These are phyloP conservation scores for Clavispora phyllophila DNA, from an alignment of 805 yeast genomes.

Conservation along the genomic window DNA sequence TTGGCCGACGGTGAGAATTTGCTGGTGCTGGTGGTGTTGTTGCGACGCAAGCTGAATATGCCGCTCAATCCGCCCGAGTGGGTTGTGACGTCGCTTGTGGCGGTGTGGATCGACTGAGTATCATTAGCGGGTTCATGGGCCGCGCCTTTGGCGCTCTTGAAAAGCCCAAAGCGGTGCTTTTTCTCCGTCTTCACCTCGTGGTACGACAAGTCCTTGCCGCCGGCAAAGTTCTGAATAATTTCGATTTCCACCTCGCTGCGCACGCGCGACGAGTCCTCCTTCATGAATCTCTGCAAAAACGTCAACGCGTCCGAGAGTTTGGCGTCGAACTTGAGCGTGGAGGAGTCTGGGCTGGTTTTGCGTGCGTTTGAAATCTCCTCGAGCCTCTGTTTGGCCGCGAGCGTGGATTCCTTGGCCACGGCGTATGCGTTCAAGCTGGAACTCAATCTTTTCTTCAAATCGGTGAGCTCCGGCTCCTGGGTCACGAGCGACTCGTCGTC, in stretches of 20 bases:
- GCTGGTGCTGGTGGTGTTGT: constrained; percentile 21
- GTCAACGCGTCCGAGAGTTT: constrained; percentile 48
- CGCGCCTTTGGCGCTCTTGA: constrained; percentile 21
- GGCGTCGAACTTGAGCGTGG: constrained; percentile 51
- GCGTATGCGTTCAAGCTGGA: constrained; percentile 33
- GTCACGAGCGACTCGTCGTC: constrained; percentile 78
- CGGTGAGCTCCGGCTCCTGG: constrained; percentile 52
- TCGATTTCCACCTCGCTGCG: constrained; percentile 83
- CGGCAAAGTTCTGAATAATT: constrained; percentile 80
- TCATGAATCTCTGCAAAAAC: constrained; percentile 57
- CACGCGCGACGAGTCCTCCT: constrained; percentile 70
- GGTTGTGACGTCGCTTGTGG: constrained; percentile 22
- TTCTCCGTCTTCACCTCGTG: constrained; percentile 47
- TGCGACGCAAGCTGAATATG: constrained; percentile 34
- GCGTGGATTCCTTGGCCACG: constrained; percentile 37
- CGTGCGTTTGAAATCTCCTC: constrained; percentile 39
- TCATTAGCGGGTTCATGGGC: constrained; percentile 13
- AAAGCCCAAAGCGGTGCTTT: constrained; percentile 56
- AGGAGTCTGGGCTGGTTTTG: constrained; percentile 27
- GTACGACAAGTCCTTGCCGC: constrained; percentile 63
- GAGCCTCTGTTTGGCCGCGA: constrained; percentile 45
- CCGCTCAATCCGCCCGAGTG: constrained; percentile 23
- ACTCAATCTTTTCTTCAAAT: constrained; percentile 49
- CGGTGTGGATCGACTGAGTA: constrained; percentile 31
- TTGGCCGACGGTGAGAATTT: constrained; percentile 25